These are phyloP conservation scores for Macrophomina tecta DNA, from an alignment of 2,329 filamentous ascomycete species.

Conservation along the genomic window DNA sequence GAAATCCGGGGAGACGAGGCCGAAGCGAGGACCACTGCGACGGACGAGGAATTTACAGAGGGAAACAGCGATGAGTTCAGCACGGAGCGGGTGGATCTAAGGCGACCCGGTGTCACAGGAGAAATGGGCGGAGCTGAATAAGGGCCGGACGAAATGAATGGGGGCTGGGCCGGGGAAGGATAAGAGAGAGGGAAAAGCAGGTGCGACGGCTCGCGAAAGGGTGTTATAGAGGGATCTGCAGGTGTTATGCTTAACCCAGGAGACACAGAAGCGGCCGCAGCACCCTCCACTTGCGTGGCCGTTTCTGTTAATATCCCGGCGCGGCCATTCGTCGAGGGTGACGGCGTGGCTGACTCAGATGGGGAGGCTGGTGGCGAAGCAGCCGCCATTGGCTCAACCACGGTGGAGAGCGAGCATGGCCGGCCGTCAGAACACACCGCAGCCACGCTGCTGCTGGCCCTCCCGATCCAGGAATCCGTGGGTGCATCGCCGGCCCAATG, in stretches of 20 bases:
- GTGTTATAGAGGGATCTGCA: slow-evolving; percentile 22
- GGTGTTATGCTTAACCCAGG: slow-evolving; percentile 22
- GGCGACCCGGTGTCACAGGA: neutral
- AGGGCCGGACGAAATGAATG: neutral
- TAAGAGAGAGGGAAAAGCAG: neutral
- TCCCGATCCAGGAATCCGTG: slow-evolving; percentile 2
- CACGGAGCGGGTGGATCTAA: neutral
- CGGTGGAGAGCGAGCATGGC: neutral
- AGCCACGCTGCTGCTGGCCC: neutral
- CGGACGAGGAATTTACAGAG: neutral
- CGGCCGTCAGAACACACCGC: slow-evolving; percentile 7
- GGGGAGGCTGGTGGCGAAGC: slow-evolving; percentile 20
- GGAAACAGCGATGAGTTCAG: neutral
- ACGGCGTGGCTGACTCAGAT: slow-evolving; percentile 25
- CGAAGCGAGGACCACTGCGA: neutral
- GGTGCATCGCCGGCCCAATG: slow-evolving; percentile 1
- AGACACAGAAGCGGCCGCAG: slow-evolving; percentile 19
- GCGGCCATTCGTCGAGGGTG: slow-evolving; percentile 5
- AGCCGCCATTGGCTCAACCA: neutral
- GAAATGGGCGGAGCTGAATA: neutral
- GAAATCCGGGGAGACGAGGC: neutral
- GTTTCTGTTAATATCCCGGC: slow-evolving; percentile 22
- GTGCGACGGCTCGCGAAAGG: neutral
- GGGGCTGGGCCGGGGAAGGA: slow-evolving; percentile 14
- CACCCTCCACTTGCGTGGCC: slow-evolving; percentile 15